Percentiles rank a stretch among this genome's conserved stretches.
Evolutionary conservation across 2,329 filamentous ascomycete genomes (phyloP).

Genomic region (Colletotrichum phormii): DNA sequence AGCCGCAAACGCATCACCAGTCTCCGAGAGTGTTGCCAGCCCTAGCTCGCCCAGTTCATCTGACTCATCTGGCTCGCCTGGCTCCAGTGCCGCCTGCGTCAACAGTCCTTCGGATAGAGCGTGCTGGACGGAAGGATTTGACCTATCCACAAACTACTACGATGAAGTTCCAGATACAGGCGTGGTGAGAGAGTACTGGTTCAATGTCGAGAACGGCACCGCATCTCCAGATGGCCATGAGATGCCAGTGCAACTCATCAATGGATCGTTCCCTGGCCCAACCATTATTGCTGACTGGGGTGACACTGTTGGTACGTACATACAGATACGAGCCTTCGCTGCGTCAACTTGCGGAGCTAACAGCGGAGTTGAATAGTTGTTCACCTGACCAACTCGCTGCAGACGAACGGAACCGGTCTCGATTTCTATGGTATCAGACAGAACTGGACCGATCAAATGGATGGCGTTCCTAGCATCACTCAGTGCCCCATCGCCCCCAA

Average conservation of each 20-base stretch:
- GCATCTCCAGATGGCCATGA: no score
- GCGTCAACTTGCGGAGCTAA: no score
- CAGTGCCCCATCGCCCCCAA: slow-evolving; percentile 65
- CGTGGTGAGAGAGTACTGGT: slow-evolving; percentile 6
- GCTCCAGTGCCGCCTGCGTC: no score
- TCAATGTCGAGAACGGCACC: background rate
- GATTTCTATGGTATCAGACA: slow-evolving; percentile 75
- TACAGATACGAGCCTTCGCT: no score
- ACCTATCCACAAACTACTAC: slow-evolving; percentile 8
- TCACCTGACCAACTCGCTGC: slow-evolving; percentile 63
- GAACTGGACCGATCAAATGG: slow-evolving; percentile 62
- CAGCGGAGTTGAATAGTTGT: slow-evolving; percentile 42
- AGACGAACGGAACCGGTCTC: slow-evolving; percentile 68
- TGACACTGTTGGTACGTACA: slow-evolving; percentile 49
- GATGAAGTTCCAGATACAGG: background rate
- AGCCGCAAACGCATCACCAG: no score
- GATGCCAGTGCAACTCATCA: slow-evolving; percentile 48
- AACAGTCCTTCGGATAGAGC: background rate
- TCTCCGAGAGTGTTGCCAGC: no score
- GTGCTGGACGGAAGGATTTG: background rate
- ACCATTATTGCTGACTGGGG: slow-evolving; percentile 65
- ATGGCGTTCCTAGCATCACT: slow-evolving; percentile 65
- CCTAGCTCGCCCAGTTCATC: no score
- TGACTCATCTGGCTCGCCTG: no score
- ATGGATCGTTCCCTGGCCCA: slow-evolving; percentile 70